Base-by-base conservation (phyloP, 164 flowering plant genomes). In the Vitis labrusca region DNA sequence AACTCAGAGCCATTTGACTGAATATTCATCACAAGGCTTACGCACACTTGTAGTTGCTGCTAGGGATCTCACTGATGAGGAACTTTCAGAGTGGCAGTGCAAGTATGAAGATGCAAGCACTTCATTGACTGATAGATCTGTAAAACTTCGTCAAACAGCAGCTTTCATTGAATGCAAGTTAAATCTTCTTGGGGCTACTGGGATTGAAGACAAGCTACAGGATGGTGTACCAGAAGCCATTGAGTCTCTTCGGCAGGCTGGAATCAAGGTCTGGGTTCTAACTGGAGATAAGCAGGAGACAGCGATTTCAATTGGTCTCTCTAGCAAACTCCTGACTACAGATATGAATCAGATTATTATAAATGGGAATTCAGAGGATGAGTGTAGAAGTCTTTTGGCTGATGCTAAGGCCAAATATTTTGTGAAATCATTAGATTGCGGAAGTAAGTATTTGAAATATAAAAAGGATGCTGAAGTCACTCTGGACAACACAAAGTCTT, bases 251-350 rank as follows among this genome's bases (percentile, higher is more conserved):
- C 77, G 98, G 50, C 89, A 90, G 80, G 98, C 98, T 49, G 98
- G 98, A 74, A 90, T 93, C 59, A 91, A 90, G 69, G 95, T 93
- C 70, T 93, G 97, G 97, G 97, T 93, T 76, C 85, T 93, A 70
- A 93, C 98, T 61, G 98, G 98, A 14, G 98, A 93, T 80, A 93
- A 93, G 81, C 98, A 93, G 74, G 98, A 93, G 73, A 93, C 98
- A 48, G 98, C 98, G 63, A 89, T 93, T 76, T 93, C 98, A 52
- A 93, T 93, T 75, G 98, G 89, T 68, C 90, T 90, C 62, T 91
- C 98, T 56, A 91, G 95, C 90, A 87, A 81, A 67, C 92, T 93
- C 52, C 73, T 93, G 80, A 87, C 95, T 10, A 19, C 78, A 51
- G 85, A 84, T 71, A 93, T 93, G 98, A 91, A 88, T 58, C 91